These are phyloP conservation scores for Talaromyces verruculosus DNA, from an alignment of 2,329 filamentous ascomycete species.

Conservation along the genomic window DNA sequence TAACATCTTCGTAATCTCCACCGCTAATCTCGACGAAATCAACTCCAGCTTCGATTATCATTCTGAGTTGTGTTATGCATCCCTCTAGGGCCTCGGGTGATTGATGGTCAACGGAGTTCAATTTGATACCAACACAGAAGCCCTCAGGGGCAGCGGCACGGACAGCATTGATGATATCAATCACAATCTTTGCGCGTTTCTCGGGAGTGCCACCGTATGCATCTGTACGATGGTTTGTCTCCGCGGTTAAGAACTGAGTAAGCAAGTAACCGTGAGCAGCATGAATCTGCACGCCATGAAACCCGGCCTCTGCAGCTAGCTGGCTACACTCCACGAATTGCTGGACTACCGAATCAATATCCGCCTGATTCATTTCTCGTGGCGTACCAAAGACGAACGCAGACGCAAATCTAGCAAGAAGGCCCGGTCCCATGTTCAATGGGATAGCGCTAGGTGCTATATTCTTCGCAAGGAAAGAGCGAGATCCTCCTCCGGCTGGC, in stretches of 20 bases:
- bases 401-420: constrained; percentile 36
- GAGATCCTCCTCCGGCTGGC: constrained; percentile 40
- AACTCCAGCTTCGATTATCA: constrained; percentile 43
- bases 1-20: constrained; percentile 57
- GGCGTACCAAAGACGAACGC: constrained; percentile 50
- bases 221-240: constrained; percentile 51
- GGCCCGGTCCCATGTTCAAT: constrained; percentile 40
- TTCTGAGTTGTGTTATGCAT: constrained; percentile 58
- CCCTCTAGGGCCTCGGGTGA: constrained; percentile 42
- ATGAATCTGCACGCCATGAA: constrained; percentile 56
- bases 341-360: constrained; percentile 55
- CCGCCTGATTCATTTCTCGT: constrained; percentile 54
- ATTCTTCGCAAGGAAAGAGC: constrained; percentile 31
- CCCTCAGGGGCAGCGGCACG: constrained; percentile 43
- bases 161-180: constrained; percentile 47
- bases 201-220: constrained; percentile 49
- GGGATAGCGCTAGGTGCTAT: constrained; percentile 44
- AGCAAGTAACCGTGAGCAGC: constrained; percentile 54
- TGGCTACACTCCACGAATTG: constrained; percentile 57
- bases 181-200: constrained; percentile 49
- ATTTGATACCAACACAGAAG: constrained; percentile 52
- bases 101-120: constrained; percentile 53
- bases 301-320: constrained; percentile 52
- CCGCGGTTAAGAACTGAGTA: constrained; percentile 39
- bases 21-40: constrained; percentile 68